These are phyloP conservation scores for Citeromyces matritensis DNA, from an alignment of 805 yeast genomes.

Conservation along the genomic window DNA sequence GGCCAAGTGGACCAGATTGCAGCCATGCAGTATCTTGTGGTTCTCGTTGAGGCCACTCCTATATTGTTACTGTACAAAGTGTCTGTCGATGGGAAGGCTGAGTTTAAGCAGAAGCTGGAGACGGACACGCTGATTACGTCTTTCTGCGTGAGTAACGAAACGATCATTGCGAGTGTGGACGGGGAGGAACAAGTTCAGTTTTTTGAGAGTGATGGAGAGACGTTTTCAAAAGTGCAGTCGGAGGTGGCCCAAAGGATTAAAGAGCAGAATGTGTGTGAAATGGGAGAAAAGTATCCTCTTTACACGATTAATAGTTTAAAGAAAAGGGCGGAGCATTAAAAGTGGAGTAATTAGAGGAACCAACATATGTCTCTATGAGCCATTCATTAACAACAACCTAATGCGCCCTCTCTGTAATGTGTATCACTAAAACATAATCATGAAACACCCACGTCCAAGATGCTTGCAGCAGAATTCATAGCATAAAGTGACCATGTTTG, in stretches of 20 bases:
- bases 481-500: too few relatives aligned
- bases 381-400: too few relatives aligned
- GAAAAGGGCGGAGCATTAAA: constrained; percentile 50
- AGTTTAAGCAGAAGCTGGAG: constrained; percentile 16
- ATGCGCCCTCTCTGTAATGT: too few relatives aligned
- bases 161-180: constrained; percentile 11
- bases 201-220: constrained; percentile 10
- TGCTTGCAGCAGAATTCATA: too few relatives aligned
- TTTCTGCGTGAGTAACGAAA: constrained; percentile 6
- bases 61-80: constrained; percentile 22
- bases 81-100: constrained; percentile 12
- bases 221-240: constrained; percentile 10
- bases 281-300: constrained; percentile 24
- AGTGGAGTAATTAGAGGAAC: too few relatives aligned
- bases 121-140: constrained; percentile 10
- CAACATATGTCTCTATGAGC: too few relatives aligned
- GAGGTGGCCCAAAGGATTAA: constrained; percentile 10
- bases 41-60: constrained; percentile 30
- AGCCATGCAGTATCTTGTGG: constrained; percentile 16
- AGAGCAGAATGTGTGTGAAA: constrained; percentile 12
- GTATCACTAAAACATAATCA: too few relatives aligned
- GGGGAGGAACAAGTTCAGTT: constrained; percentile 8
- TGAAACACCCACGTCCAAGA: too few relatives aligned
- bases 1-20: constrained; percentile 15
- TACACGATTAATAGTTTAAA: constrained; percentile 37